phyloP scores from a whole-genome alignment of 176 grass and related monocot species.

The Oryza glumipatula region DNA sequence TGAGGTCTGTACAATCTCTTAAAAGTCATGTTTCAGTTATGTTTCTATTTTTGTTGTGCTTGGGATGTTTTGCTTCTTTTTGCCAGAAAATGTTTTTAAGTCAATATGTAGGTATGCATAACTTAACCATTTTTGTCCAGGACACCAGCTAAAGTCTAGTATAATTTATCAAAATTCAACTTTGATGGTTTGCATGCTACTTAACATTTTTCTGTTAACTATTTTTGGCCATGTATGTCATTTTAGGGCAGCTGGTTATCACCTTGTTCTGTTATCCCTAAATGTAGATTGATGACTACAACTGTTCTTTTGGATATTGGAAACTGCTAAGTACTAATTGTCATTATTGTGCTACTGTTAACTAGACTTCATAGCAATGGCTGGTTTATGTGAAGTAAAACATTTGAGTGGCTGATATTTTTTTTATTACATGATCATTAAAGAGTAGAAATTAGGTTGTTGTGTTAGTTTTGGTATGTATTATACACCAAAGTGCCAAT shows the following conservation, averaged over 20 bases:
- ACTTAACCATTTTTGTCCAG: not conserved
- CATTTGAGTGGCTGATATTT: not conserved
- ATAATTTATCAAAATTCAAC: not conserved
- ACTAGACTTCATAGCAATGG: not conserved
- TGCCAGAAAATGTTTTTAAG: not conserved
- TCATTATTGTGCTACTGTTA: not conserved
- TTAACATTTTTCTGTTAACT: not conserved
- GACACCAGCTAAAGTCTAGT: not conserved
- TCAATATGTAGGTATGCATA: not conserved
- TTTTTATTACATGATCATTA: not conserved
- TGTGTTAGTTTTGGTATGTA: not conserved
- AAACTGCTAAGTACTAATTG: not conserved
- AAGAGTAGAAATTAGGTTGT: not conserved
- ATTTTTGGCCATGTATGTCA: not conserved
- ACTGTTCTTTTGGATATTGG: not conserved
- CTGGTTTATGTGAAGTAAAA: not conserved
- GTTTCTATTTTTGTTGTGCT: not conserved
- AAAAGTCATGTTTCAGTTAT: not conserved
- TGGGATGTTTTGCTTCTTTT: not conserved
- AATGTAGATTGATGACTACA: not conserved
- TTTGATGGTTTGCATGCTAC: not conserved
- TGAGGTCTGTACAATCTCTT: constrained; percentile 70
- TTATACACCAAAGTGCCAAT: not conserved
- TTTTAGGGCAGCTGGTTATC: not conserved
- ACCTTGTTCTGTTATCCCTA: not conserved